Conservation (phyloP, 208 protist genomes). For the Hexamita inflata region DNA sequence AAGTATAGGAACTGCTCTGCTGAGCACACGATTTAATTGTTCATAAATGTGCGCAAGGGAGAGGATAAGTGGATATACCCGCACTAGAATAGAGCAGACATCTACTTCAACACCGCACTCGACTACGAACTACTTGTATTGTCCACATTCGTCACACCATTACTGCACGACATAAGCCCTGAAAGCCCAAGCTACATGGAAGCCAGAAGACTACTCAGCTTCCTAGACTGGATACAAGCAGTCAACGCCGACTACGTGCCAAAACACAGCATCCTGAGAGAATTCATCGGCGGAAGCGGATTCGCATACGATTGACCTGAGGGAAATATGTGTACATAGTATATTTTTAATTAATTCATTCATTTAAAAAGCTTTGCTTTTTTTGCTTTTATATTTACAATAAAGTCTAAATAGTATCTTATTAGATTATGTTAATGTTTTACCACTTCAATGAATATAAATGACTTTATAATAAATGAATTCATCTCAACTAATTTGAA, state of each 20-base stretch:
- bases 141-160: constrained; percentile 33
- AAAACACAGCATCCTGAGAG: constrained; percentile 15
- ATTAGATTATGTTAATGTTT: no score
- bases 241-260: constrained; percentile 23
- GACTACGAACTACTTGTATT: constrained; percentile 47
- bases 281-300: constrained; percentile 27
- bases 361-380: no score
- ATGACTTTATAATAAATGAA: no score
- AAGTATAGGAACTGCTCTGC: constrained; percentile 39
- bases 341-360: no score
- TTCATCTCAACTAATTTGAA: no score
- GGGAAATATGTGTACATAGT: no score
- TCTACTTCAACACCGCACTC: constrained; percentile 42
- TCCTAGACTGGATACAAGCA: background rate
- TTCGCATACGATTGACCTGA: constrained; percentile 25
- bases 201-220: constrained; percentile 20
- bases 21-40: constrained; percentile 36
- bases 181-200: background rate
- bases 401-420: no score
- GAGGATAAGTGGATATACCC: constrained; percentile 49
- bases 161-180: constrained; percentile 32
- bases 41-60: constrained; percentile 34
- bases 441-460: no score
- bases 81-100: constrained; percentile 37
- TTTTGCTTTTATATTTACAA: no score